Evolutionary conservation across 768 basidiomycete species (phyloP).

Genomic region (Austroboletus eburneus): DNA sequence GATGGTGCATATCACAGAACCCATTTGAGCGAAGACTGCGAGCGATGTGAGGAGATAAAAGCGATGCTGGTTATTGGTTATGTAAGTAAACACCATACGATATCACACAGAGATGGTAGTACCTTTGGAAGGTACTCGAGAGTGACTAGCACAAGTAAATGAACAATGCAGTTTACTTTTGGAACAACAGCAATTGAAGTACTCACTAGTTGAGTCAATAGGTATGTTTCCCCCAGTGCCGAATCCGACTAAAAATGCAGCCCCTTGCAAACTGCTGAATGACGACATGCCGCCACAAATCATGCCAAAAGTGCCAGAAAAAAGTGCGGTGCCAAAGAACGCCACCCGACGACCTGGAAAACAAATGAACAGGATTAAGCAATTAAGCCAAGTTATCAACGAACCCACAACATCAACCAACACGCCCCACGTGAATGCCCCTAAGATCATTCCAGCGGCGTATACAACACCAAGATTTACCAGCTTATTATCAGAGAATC

Average conservation of each 20-base stretch:
- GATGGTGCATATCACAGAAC: too few species aligned
- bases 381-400: not conserved
- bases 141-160: too few species aligned
- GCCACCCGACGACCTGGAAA: constrained; percentile 13
- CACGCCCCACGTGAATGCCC: constrained; percentile 12
- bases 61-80: constrained; percentile 1
- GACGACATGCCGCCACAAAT: constrained; percentile 10
- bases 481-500: constrained; percentile 16
- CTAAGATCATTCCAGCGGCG: constrained; percentile 1
- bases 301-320: constrained; percentile 14
- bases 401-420: constrained; percentile 17
- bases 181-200: too few species aligned
- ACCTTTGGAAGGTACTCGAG: too few species aligned
- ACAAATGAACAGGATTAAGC: not conserved
- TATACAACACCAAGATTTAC: constrained; percentile 5
- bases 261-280: constrained; percentile 8
- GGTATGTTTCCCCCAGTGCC: constrained; percentile 15
- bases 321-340: constrained; percentile 14
- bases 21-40: too few species aligned
- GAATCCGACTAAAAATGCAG: constrained; percentile 10
- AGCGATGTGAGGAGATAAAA: not conserved
- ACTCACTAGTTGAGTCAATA: constrained; percentile 15
- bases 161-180: too few species aligned
- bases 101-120: too few species aligned
- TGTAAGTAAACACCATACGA: not conserved